Evolutionary conservation across 169 alveolate species (phyloP), one percentile per base, ranked within the genome.

Genomic region (Eimeria maxima): DNA sequence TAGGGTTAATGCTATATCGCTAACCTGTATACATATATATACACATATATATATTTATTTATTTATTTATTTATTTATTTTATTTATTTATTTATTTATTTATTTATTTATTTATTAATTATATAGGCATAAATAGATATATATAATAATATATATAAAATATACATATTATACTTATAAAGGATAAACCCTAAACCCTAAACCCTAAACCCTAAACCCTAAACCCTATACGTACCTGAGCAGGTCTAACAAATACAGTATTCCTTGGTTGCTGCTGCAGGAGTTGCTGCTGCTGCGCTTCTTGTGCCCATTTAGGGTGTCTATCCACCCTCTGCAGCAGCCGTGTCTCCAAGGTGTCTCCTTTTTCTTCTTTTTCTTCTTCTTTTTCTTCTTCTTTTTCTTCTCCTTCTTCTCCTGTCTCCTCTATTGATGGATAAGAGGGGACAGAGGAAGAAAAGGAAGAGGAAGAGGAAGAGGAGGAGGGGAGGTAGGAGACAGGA

Each of bases 121-220:
- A 13, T 53, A 8, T 53, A 53, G 6, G 13, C 60, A 8, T 53
- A 8, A 24, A 7, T 27, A 22, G 7, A 18, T 24, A 67, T 67
- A 10, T 29, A 22, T 27, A 7, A 67, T 24, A 24, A 24, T 24
- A 67, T 0, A 18, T 22, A 67, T 65, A 22, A 65, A 10, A 65
- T 65, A 22, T 65, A 22, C 24, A 65, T n/a, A 65, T 5, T n/a
- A n/a, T n/a, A 22, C 18, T 10, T 65, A 65, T 65, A 65, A 10
- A 53, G 60, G 60, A 13, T 53, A 53, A 53, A 53, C 60, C 60
- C 60, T 13, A 53, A 53, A 53, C 60, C 60, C 60, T 53, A 53
- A 53, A 53, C 60, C 60, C 60, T 53, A 53, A 65, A 22, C 74
- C 74, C 33, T 65, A 65, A 65, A 65, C 74, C 74, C 74, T 65